Conservation (phyloP, 176 grass and related monocot species). For the Oryza glaberrima region DNA sequence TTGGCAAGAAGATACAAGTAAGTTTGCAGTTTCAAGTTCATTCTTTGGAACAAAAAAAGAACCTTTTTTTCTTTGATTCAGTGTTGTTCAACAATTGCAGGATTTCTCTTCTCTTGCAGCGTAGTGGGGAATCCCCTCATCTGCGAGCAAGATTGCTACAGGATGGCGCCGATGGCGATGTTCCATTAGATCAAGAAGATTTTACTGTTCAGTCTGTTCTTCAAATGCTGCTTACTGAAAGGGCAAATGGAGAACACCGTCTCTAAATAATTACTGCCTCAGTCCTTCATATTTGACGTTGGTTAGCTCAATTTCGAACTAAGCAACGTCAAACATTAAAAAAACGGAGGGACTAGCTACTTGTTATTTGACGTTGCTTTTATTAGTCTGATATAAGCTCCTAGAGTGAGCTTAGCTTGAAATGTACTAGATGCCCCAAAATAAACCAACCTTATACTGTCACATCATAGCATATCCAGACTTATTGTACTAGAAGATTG, state of each 20-base stretch:
- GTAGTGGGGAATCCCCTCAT: conserved; percentile 97
- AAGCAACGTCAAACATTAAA: too few species aligned
- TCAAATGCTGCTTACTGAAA: not conserved
- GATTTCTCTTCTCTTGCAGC: conserved; percentile 56
- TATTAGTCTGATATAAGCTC: not conserved
- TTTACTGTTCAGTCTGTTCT: not conserved
- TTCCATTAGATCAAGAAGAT: not conserved
- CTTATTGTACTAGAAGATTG: too few species aligned
- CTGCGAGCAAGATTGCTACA: conserved; percentile 80
- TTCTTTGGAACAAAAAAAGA: not conserved
- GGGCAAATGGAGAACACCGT: too few species aligned
- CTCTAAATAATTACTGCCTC: too few species aligned
- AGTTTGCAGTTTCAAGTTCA: conserved; percentile 11
- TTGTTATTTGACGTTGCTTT: too few species aligned
- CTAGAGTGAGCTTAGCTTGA: not conserved
- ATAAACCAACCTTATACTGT: too few species aligned
- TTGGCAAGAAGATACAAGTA: conserved; percentile 89
- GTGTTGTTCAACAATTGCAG: not conserved
- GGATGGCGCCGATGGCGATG: conserved; percentile 63
- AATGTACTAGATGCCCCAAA: not conserved
- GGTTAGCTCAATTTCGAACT: too few species aligned
- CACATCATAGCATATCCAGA: too few species aligned
- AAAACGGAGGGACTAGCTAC: too few species aligned
- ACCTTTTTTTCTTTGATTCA: not conserved
- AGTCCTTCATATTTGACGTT: too few species aligned